Percentiles rank a stretch among this genome's conserved stretches.
These are phyloP conservation scores for Neodidymelliopsis sp. DNA, from an alignment of 2,329 filamentous ascomycete species.

Conservation along the genomic window DNA sequence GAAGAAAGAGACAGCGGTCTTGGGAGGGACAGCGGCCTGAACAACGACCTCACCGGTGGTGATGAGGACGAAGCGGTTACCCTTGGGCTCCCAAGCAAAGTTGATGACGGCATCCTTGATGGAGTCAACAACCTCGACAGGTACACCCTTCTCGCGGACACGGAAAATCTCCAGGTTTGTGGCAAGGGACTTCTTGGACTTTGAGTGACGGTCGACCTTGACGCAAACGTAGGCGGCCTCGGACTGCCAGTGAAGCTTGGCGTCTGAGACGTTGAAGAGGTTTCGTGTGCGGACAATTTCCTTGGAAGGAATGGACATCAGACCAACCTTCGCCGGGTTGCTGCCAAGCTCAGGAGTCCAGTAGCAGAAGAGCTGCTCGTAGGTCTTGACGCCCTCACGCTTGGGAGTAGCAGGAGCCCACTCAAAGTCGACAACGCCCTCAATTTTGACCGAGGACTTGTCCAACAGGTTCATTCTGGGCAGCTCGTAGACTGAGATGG, in stretches of 20 bases:
- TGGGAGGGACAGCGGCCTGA: constrained; percentile 83
- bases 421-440: constrained; percentile 96
- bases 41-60: constrained; percentile 85
- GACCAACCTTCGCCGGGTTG: constrained; percentile 94
- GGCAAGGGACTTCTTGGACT: constrained; percentile 97
- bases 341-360: constrained; percentile 98
- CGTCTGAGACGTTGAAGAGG: constrained; percentile 96
- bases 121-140: constrained; percentile 95
- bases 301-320: constrained; percentile 97
- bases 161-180: constrained; percentile 99
- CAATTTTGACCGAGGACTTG: constrained; percentile 93
- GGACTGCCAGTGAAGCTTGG: constrained; percentile 98
- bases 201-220: constrained; percentile 98
- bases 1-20: constrained; percentile 96
- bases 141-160: constrained; percentile 94
- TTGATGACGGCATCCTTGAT: constrained; percentile 99
- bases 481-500: constrained; percentile 90
- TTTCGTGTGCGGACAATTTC: constrained; percentile 93
- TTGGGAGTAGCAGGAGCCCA: constrained; percentile 87
- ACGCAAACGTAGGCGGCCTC: constrained; percentile 93
- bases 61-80: constrained; percentile 96
- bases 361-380: constrained; percentile 97
- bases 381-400: constrained; percentile 84
- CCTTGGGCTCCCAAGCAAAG: constrained; percentile 99
- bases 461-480: constrained; percentile 89